A percentile compares a stretch with the other conserved stretches of the same genome.
These are phyloP conservation scores for Chaetoscypha palmicola DNA, from an alignment of 2,329 filamentous ascomycete genomes.

Conservation along the genomic window DNA sequence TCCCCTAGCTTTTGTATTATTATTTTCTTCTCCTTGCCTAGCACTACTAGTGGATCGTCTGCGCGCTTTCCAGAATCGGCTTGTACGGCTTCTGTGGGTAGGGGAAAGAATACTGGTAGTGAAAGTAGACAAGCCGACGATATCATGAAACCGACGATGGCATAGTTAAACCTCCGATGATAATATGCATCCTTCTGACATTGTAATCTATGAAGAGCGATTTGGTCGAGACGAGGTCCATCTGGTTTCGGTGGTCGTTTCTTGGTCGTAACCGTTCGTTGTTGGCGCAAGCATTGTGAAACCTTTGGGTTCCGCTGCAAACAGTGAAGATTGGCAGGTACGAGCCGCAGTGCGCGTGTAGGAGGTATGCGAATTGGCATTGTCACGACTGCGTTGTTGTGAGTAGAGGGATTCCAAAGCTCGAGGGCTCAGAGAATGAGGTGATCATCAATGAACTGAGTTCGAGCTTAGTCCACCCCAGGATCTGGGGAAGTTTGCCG, in stretches of 20 bases:
- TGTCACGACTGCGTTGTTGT: slow-evolving; percentile 1
- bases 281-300: slow-evolving; percentile 8
- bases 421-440: neutral
- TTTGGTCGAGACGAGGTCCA: slow-evolving; percentile 17
- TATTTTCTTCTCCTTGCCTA: slow-evolving; percentile 27
- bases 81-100: slow-evolving; percentile 14
- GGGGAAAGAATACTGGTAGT: no score
- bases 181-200: slow-evolving; percentile 22
- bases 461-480: no score
- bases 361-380: slow-evolving; percentile 21
- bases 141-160: slow-evolving; percentile 22
- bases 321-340: slow-evolving; percentile 1
- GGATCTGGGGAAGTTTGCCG: slow-evolving; percentile 17
- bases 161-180: slow-evolving; percentile 28
- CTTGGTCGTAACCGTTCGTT: slow-evolving; percentile 8
- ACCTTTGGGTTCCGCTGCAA: slow-evolving; percentile 8
- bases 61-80: slow-evolving; percentile 14
- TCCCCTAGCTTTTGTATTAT: slow-evolving; percentile 28
- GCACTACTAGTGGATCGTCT: slow-evolving; percentile 25
- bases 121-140: no score
- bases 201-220: slow-evolving; percentile 28
- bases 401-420: no score
- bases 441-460: neutral
- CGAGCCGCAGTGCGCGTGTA: slow-evolving; percentile 6
- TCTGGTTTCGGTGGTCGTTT: slow-evolving; percentile 1